Base-by-base conservation (phyloP, 495 filamentous ascomycete genomes). In the Aspergillus kassunensis region DNA sequence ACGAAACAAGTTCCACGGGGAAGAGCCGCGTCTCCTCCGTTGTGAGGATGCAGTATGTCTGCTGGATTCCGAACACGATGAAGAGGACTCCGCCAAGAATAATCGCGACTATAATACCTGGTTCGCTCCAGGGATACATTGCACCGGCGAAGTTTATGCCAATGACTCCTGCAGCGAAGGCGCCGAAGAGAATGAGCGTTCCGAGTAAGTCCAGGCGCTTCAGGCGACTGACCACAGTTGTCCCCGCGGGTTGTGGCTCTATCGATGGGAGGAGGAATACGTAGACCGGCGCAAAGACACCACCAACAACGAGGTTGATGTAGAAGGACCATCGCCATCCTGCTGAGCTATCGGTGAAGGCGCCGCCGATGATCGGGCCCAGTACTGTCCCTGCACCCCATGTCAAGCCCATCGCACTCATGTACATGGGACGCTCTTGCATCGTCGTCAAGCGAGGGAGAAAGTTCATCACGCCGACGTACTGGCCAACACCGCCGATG, bases 291-390 rank as follows among this genome's bases (percentile, higher is more conserved):
- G 75, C 69, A n/a, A 54, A 55, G 19, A 75, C 53, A 5, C 55
- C 84, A 10, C 76, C 80, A 18, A 88, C 64, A 31, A 70, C 61
- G 13, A 89, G 72, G 53, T 88, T 89, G 63, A 91, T 82, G 66
- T 87, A 91, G 60, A 90, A 90, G 19, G 80, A 80, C 84, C 81
- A 85, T 7, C 83, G 58, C 81, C 81, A 86, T 1, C 68, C 75
- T 15, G 76, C 75, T 0, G 42, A 43, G 36, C 63, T 73, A 44
- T 78, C 72, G 18, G 74, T 69, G 54, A 90, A 88, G 4, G 77
- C 78, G 21, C 83, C 85, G 3, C 85, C 84, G 37, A 88, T 66
- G 50, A 86, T 62, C 10, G 83, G 85, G 4, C 82, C 84, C 0
- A 83, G 61, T 0, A 73, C 64, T 10, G 64, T 74, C 16, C 80